These are phyloP conservation scores for Musa beccarii DNA, from an alignment of 176 grass and related monocot species.

Conservation along the genomic window DNA sequence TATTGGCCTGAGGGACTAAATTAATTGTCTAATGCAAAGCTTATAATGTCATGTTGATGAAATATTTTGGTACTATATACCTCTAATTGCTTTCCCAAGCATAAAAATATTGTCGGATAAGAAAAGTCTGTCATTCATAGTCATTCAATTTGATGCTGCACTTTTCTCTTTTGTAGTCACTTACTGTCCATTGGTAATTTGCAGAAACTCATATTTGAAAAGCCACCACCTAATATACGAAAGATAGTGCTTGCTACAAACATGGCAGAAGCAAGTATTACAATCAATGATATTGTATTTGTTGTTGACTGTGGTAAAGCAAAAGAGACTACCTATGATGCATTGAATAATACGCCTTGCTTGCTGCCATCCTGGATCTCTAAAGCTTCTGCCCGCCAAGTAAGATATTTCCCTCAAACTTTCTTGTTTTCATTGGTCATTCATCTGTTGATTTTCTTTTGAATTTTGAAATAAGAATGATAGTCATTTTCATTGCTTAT, in stretches of 20 bases:
- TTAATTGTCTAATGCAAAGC: neutral
- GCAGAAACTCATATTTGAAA: constrained; percentile 93
- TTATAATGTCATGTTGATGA: too few relatives aligned
- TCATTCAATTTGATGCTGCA: neutral
- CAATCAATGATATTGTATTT: constrained; percentile 96
- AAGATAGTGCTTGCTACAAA: constrained; percentile 96
- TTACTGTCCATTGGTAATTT: neutral
- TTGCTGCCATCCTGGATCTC: constrained; percentile 98
- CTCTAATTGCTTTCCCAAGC: too few relatives aligned
- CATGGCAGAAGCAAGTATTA: constrained; percentile 99
- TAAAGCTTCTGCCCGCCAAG: constrained; percentile 91
- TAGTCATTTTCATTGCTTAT: neutral
- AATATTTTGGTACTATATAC: too few relatives aligned
- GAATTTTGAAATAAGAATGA: neutral
- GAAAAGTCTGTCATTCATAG: too few relatives aligned
- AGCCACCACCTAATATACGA: constrained; percentile 69
- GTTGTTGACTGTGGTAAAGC: constrained; percentile 97
- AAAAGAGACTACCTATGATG: constrained; percentile 95
- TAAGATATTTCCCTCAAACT: constrained; percentile 19
- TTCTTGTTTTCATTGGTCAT: neutral
- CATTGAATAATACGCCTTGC: constrained; percentile 96
- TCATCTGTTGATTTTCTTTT: neutral
- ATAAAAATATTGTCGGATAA: too few relatives aligned
- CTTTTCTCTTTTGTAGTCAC: neutral
- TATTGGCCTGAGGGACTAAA: neutral